Evolutionary conservation across 169 alveolate species (phyloP), one percentile per base, ranked within the genome.

Genomic region (Neospora caninum): DNA sequence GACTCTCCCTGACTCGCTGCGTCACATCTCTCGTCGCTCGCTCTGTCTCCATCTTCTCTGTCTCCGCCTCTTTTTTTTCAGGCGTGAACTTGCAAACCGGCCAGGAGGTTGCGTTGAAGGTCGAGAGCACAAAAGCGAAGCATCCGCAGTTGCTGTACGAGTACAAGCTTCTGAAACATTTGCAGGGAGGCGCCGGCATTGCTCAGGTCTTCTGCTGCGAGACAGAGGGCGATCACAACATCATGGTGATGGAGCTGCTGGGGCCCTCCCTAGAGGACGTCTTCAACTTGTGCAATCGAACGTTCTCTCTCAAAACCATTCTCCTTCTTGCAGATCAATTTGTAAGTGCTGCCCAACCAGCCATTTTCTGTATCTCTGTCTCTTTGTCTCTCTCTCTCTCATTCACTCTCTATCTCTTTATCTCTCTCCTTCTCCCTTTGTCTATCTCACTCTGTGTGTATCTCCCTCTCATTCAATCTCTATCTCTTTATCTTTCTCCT

Each of bases 251-350:
- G 98, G 98, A 97, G 87, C 88, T 96, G 91, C 95, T 97, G 58
- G 98, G 98, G 41, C 98, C 98, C 0, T 95, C 97, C 45, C 80
- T 97, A 49, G 98, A 97, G 94, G 98, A 97, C 84, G 91, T 96
- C 69, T 96, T 96, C 96, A 95, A 94, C 95, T 97, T 98, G 86
- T 99, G 99, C 96, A 98, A 98, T 91, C 94, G 99, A 88, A 98
- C 97, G 89, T 98, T 99, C 94, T 96, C 99, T 84, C 96, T 99
- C 87, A 98, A 99, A 96, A 98, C 99, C 53, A 98, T 98, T 87
- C 97, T 98, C 70, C 98, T 98, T 99, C 96, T 99, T 42, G 99
- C 99, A 31, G 99, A 98, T 93, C 99, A 99, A 97, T 98, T 99
- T 99, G 96, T 97, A 80, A 86, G 96, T 41, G 89, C 29, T n/a